Percentiles rank a stretch among this genome's conserved stretches.
phyloP scores from a whole-genome alignment of 1,284 basidiomycete genomes.

The Pholiota adiposa region DNA sequence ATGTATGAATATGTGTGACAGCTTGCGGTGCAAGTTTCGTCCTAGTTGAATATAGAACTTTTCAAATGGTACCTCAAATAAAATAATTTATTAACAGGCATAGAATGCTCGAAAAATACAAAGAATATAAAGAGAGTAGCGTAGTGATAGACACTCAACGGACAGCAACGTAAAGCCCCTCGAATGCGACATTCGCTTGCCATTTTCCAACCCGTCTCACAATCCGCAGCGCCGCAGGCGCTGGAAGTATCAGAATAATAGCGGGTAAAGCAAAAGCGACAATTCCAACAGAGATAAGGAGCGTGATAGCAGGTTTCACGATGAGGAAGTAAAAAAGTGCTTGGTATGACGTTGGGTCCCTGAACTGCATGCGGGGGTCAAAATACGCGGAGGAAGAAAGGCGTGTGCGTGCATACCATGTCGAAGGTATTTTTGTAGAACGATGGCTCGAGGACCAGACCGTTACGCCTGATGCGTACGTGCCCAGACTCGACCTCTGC shows the following conservation, averaged over 20 bases:
- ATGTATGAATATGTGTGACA: no score
- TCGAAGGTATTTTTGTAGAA: slow-evolving; percentile 79
- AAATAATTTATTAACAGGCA: not conserved
- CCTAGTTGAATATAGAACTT: no score
- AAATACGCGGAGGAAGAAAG: not conserved
- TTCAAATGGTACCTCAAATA: no score
- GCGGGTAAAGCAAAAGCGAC: slow-evolving; percentile 61
- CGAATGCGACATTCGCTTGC: slow-evolving; percentile 81
- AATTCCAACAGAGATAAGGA: slow-evolving; percentile 62
- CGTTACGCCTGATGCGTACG: slow-evolving; percentile 23
- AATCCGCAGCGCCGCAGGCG: slow-evolving; percentile 66
- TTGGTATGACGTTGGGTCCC: slow-evolving; percentile 78
- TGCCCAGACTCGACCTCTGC: slow-evolving; percentile 55
- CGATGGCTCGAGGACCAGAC: slow-evolving; percentile 54
- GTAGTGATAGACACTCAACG: slow-evolving; percentile 27
- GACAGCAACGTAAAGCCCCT: slow-evolving; percentile 66
- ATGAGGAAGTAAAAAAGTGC: slow-evolving; percentile 85
- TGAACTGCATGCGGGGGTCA: slow-evolving; percentile 53
- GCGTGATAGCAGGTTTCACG: slow-evolving; percentile 78
- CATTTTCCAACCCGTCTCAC: slow-evolving; percentile 70
- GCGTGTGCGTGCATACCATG: slow-evolving; percentile 55
- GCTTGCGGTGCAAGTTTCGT: no score
- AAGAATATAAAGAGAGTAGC: not conserved
- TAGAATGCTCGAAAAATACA: not conserved
- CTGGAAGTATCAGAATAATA: slow-evolving; percentile 62